Evolutionary conservation across 768 basidiomycete species (phyloP).

Genomic region (Vararia minispora): DNA sequence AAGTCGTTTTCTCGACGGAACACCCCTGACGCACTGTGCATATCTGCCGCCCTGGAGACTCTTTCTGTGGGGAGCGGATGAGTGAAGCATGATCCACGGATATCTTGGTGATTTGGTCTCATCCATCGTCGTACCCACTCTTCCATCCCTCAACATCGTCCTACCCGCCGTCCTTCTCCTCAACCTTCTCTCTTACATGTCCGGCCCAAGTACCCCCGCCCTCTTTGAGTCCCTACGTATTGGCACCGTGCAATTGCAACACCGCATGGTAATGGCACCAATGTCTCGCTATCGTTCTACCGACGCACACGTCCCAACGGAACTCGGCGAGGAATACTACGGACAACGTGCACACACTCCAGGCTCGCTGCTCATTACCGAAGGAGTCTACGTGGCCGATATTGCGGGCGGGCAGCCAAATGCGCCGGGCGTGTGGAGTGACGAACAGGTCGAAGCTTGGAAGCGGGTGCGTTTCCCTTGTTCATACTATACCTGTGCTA

Average conservation of each 20-base stretch:
- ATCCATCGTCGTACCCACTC: too few relatives aligned
- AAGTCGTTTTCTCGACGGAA: too few relatives aligned
- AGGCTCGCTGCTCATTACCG: conserved; percentile 30
- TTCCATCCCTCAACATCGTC: too few relatives aligned
- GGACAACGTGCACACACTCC: conserved; percentile 11
- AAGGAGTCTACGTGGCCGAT: conserved; percentile 22
- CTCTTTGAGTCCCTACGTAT: conserved; percentile 39
- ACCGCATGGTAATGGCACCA: conserved; percentile 16
- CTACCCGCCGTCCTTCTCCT: too few relatives aligned
- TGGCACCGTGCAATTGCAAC: conserved; percentile 27
- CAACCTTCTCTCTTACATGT: too few relatives aligned
- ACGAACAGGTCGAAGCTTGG: conserved; percentile 27
- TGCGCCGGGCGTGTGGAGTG: conserved; percentile 26
- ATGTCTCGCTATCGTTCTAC: conserved; percentile 14
- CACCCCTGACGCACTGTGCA: too few relatives aligned
- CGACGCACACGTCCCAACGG: conserved; percentile 3
- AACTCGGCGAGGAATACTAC: conserved; percentile 2
- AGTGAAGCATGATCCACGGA: too few relatives aligned
- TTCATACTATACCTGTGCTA: not conserved
- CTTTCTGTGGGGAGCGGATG: too few relatives aligned
- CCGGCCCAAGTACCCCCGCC: too few relatives aligned
- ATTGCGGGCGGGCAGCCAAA: conserved; percentile 18
- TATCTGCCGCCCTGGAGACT: too few relatives aligned
- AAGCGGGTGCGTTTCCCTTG: conserved; percentile 16
- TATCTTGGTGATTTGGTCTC: too few relatives aligned